phyloP scores from a whole-genome alignment of 306 rosid genomes.

The Herpetospermum pedunculosum region DNA sequence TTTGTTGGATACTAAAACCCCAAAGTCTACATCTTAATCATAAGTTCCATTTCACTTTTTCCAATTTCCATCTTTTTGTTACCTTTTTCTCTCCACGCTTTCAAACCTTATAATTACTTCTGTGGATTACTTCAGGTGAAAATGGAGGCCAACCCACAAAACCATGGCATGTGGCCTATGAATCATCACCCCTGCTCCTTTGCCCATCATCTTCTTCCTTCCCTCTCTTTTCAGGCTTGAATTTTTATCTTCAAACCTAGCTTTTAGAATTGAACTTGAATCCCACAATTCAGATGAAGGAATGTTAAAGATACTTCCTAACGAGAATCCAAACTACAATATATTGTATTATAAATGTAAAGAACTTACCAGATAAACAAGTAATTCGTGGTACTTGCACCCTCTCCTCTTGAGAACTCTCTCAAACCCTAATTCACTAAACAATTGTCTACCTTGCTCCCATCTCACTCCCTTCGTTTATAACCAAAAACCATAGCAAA shows the following conservation, averaged over 20 bases:
- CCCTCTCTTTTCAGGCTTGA: neutral
- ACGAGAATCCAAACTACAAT: too few relatives aligned
- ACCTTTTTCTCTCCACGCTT: slow-evolving; percentile 20
- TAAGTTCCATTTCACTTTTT: slow-evolving; percentile 20
- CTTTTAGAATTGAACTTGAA: neutral
- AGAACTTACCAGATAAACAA: too few relatives aligned
- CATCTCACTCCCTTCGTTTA: too few relatives aligned
- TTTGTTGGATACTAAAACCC: slow-evolving; percentile 25
- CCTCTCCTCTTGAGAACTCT: too few relatives aligned
- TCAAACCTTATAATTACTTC: slow-evolving; percentile 40
- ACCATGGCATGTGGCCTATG: slow-evolving; percentile 30
- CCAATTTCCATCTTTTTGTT: slow-evolving; percentile 11
- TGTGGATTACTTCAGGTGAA: slow-evolving; percentile 28
- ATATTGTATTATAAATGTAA: too few relatives aligned
- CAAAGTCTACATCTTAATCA: slow-evolving; percentile 42
- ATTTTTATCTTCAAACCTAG: neutral
- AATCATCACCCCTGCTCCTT: slow-evolving; percentile 38
- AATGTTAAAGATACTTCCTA: too few relatives aligned
- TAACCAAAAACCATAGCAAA: too few relatives aligned
- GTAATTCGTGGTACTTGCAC: too few relatives aligned
- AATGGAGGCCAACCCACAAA: slow-evolving; percentile 49
- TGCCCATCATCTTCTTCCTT: slow-evolving; percentile 1
- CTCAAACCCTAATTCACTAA: too few relatives aligned
- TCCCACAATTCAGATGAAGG: neutral
- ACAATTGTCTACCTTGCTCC: too few relatives aligned